Conservation (phyloP, 495 filamentous ascomycete species). For the Sordaria brevicollis region DNA sequence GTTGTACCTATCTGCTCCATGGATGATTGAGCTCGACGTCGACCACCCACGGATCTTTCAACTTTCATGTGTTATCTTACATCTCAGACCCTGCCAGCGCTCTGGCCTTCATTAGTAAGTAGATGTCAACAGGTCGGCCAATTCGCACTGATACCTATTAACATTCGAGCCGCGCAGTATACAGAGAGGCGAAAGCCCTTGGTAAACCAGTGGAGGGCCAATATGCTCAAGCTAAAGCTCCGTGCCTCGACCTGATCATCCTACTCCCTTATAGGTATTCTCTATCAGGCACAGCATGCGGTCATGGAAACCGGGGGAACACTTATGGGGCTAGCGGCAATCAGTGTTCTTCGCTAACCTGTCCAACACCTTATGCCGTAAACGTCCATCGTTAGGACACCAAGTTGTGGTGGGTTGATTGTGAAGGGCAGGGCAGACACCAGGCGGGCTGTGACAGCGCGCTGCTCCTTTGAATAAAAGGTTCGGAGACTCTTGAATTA, state of each 20-base stretch:
- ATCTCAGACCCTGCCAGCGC: neutral
- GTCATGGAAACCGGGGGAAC: neutral
- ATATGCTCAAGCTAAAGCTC: neutral
- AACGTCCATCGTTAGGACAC: neutral
- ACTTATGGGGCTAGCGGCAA: neutral
- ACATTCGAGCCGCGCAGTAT: neutral
- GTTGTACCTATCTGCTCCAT: neutral
- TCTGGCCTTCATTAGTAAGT: neutral
- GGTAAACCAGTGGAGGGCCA: neutral
- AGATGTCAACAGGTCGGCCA: neutral
- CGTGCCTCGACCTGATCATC: neutral
- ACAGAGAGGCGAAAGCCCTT: neutral
- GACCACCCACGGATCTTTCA: neutral
- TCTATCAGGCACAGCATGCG: neutral
- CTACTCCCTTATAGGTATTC: neutral
- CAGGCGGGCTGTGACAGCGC: neutral
- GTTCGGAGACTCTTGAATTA: neutral
- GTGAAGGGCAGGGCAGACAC: neutral
- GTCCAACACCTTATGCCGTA: neutral
- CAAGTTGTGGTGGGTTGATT: neutral
- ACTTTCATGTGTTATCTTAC: neutral
- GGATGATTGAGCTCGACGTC: neutral
- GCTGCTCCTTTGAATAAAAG: neutral
- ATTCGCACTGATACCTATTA: neutral
- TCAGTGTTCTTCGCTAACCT: neutral